Conservation (phyloP, 768 basidiomycete genomes). For the Holtermannia corniformis region DNA sequence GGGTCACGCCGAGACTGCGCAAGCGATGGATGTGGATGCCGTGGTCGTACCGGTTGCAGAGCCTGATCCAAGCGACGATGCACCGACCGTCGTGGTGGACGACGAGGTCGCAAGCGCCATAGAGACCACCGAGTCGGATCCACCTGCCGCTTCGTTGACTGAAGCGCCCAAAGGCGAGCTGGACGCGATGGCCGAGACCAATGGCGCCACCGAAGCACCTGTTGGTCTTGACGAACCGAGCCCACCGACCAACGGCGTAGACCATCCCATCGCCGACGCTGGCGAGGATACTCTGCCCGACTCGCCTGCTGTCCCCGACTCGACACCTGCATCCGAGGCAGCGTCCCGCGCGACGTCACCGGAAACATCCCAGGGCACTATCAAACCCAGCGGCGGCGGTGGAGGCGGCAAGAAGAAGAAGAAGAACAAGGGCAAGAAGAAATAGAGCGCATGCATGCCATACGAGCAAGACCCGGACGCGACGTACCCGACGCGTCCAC, state of each 20-base stretch:
- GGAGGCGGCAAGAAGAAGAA: conserved; percentile 2
- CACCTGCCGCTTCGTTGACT: no score
- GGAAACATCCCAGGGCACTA: no score
- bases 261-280: conserved; percentile 5
- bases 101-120: neutral
- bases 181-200: neutral
- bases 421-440: conserved; percentile 26
- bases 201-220: neutral
- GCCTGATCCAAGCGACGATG: neutral
- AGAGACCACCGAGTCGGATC: no score
- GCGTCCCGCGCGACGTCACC: no score
- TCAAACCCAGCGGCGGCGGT: neutral
- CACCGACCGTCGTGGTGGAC: neutral
- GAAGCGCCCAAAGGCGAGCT: neutral
- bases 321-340: no score
- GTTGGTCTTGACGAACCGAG: neutral
- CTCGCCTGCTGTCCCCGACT: no score
- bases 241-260: neutral
- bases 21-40: no score
- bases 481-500: no score
- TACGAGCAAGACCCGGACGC: neutral
- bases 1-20: no score
- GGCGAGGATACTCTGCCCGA: no score
- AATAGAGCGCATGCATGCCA: conserved; percentile 7
- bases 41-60: no score